Percentiles rank a stretch among this genome's conserved stretches.
Conservation (phyloP, 495 filamentous ascomycete species). For the Trichoderma orchidacearum region DNA sequence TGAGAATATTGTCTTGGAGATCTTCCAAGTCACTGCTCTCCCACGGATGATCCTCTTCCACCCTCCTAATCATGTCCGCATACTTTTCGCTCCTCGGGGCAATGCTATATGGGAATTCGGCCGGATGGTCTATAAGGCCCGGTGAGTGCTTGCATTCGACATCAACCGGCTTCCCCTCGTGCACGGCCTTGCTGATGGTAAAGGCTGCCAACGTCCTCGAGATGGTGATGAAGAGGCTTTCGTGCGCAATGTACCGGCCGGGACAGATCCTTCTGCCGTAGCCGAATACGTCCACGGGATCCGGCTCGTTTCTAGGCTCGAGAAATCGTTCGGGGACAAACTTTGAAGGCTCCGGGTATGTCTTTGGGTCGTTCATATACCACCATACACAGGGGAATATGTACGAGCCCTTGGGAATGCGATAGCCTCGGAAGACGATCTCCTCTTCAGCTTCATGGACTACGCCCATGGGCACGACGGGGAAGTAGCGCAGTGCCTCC, state of each 20-base stretch:
- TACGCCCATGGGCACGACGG: constrained; percentile 31
- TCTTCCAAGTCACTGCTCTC: neutral
- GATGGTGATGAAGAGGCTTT: constrained; percentile 27
- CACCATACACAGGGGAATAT: neutral
- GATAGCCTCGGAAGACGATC: constrained; percentile 11
- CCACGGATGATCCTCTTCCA: neutral
- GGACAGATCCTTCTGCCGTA: constrained; percentile 36
- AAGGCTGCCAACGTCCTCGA: constrained; percentile 35
- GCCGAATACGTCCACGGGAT: constrained; percentile 31
- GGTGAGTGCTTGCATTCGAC: neutral
- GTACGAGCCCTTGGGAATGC: neutral
- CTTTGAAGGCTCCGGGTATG: constrained; percentile 29
- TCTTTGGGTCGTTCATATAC: constrained; percentile 10
- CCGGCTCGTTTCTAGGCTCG: constrained; percentile 17
- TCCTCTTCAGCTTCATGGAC: constrained; percentile 31
- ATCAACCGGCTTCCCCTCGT: constrained; percentile 4
- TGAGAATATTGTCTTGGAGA: neutral
- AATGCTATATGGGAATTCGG: neutral
- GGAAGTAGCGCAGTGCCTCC: constrained; percentile 36
- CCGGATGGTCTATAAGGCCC: neutral
- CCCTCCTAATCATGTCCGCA: neutral
- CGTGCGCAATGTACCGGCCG: constrained; percentile 31
- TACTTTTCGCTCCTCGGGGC: neutral
- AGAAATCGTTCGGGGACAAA: constrained; percentile 30
- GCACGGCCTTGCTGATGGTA: constrained; percentile 19